Percentiles rank a stretch among this genome's conserved stretches.
Conservation (phyloP, 352 stramenopile genomes). For the Pythium guiyangense region DNA sequence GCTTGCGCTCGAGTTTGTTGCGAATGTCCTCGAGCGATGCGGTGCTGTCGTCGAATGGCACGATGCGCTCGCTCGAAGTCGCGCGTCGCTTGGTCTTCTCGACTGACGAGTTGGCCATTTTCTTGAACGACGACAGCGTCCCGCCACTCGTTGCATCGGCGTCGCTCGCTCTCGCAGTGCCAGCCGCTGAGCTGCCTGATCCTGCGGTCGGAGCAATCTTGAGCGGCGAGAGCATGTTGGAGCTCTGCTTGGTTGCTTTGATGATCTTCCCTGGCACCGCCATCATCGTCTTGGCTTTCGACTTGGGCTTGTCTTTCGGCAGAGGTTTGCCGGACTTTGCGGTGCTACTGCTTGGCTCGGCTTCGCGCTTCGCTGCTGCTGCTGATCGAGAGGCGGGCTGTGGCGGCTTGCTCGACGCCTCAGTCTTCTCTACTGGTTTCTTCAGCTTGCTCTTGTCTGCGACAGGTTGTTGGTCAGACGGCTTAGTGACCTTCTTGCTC, state of each 20-base stretch:
- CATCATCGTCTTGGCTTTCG: slow-evolving; percentile 26
- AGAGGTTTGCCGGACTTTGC: slow-evolving; percentile 3
- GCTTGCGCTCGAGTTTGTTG: slow-evolving; percentile 47
- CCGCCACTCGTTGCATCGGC: neutral
- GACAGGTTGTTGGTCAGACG: neutral
- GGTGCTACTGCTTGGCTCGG: slow-evolving; percentile 2
- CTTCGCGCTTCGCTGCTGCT: slow-evolving; percentile 12
- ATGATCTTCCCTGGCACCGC: slow-evolving; percentile 41
- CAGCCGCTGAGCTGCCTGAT: neutral
- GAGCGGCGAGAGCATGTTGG: slow-evolving; percentile 10
- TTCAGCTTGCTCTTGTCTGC: slow-evolving; percentile 14
- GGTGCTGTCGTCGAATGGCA: slow-evolving; percentile 38
- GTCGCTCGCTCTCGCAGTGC: neutral
- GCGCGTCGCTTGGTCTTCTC: slow-evolving; percentile 28
- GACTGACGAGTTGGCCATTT: slow-evolving; percentile 19
- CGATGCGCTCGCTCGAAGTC: slow-evolving; percentile 16
- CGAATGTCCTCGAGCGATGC: slow-evolving; percentile 63
- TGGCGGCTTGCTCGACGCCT: slow-evolving; percentile 6
- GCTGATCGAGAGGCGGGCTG: slow-evolving; percentile 1
- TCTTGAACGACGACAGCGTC: slow-evolving; percentile 19
- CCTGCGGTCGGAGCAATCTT: slow-evolving; percentile 2
- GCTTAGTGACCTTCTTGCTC: slow-evolving; percentile 9
- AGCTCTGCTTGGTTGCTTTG: slow-evolving; percentile 22
- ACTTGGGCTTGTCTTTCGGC: slow-evolving; percentile 13
- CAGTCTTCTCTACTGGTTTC: slow-evolving; percentile 3